Conservation (phyloP, 208 protist genomes). For the Crithidia brevicula region DNA sequence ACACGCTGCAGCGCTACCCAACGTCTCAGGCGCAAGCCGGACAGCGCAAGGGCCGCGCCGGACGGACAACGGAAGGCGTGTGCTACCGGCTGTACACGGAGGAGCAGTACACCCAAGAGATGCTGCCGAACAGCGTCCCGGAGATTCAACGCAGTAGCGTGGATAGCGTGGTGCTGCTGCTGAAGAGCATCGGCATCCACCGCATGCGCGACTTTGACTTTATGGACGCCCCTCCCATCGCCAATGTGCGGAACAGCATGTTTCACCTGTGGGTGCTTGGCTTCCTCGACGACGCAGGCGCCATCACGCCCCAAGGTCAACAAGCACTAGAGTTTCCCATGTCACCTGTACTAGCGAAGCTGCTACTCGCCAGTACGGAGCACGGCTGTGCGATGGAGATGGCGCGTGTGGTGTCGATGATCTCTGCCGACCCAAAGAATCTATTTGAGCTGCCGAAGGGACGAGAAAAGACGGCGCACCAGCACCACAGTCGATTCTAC, state of each 20-base stretch:
- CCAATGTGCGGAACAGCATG: conserved; percentile 95
- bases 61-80: conserved; percentile 95
- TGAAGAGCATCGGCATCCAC: conserved; percentile 97
- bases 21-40: conserved; percentile 97
- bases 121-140: conserved; percentile 94
- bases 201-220: conserved; percentile 99
- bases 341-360: conserved; percentile 96
- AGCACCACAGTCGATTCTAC: conserved; percentile 94
- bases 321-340: conserved; percentile 99
- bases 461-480: conserved; percentile 79
- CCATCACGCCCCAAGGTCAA: conserved; percentile 95
- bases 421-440: conserved; percentile 94
- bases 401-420: conserved; percentile 96
- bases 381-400: conserved; percentile 91
- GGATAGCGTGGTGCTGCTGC: conserved; percentile 90
- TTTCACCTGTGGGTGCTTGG: conserved; percentile 98
- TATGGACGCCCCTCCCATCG: conserved; percentile 98
- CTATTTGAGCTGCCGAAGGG: conserved; percentile 96
- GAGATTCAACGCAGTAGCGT: conserved; percentile 99
- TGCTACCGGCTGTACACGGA: conserved; percentile 99
- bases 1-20: conserved; percentile 96
- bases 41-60: conserved; percentile 97
- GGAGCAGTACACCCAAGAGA: conserved; percentile 94
- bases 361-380: conserved; percentile 89
- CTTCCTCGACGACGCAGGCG: conserved; percentile 96